These are phyloP conservation scores for Lineolata rhizophorae DNA, from an alignment of 495 filamentous ascomycete genomes.

Conservation along the genomic window DNA sequence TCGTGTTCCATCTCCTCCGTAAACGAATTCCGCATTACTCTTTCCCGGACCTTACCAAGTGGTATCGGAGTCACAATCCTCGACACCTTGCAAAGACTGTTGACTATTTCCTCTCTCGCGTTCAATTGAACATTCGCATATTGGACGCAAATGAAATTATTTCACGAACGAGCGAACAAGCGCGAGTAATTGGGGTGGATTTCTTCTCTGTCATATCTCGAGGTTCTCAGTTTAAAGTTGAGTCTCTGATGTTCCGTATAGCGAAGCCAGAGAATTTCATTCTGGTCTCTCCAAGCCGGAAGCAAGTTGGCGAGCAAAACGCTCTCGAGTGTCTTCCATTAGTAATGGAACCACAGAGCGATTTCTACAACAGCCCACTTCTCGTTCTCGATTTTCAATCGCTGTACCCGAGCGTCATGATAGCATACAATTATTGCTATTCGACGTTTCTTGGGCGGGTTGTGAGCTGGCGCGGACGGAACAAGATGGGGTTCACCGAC, in stretches of 20 bases:
- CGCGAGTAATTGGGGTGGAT: slow-evolving; percentile 78
- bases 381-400: slow-evolving; percentile 92
- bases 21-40: slow-evolving; percentile 80
- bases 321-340: slow-evolving; percentile 85
- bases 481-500: slow-evolving; percentile 87
- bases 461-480: slow-evolving; percentile 62
- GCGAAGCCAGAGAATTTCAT: slow-evolving; percentile 93
- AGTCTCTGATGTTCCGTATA: slow-evolving; percentile 95
- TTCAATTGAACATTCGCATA: slow-evolving; percentile 73
- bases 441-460: slow-evolving; percentile 85
- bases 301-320: slow-evolving; percentile 86
- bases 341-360: slow-evolving; percentile 94
- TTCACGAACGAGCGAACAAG: slow-evolving; percentile 80
- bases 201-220: slow-evolving; percentile 88
- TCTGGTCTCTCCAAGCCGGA: slow-evolving; percentile 67
- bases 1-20: slow-evolving; percentile 80
- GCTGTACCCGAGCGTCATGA: slow-evolving; percentile 93
- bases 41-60: slow-evolving; percentile 52
- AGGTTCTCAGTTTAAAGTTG: slow-evolving; percentile 94
- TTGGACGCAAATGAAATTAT: slow-evolving; percentile 80
- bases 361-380: slow-evolving; percentile 76
- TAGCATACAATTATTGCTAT: slow-evolving; percentile 98
- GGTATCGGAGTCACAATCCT: slow-evolving; percentile 48
- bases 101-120: slow-evolving; percentile 54
- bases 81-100: slow-evolving; percentile 52